These are phyloP conservation scores for Elsinoe australis DNA, from an alignment of 2,329 filamentous ascomycete genomes.

Conservation along the genomic window DNA sequence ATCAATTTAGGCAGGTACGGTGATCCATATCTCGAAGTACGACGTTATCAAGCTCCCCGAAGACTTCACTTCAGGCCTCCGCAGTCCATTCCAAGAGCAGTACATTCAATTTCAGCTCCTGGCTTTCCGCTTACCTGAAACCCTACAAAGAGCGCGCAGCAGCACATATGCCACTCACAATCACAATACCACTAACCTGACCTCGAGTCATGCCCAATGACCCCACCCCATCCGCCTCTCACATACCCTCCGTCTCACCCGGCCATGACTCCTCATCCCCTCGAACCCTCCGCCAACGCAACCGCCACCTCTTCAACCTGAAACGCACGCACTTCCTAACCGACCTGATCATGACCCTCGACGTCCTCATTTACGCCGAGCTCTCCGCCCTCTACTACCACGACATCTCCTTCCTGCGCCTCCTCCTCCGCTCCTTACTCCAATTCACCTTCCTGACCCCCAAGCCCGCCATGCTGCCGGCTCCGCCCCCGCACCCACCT, in stretches of 20 bases:
- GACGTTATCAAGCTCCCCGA: slow-evolving; percentile 1
- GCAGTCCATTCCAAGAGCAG: too few relatives aligned
- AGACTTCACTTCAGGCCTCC: slow-evolving; percentile 3
- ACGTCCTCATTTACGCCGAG: slow-evolving; percentile 54
- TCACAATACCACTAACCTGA: slow-evolving; percentile 5
- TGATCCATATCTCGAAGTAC: not conserved
- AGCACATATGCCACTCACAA: not conserved
- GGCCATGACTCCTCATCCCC: not conserved
- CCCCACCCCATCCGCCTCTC: not conserved
- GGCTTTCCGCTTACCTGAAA: too few relatives aligned
- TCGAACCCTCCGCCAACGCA: slow-evolving; percentile 17
- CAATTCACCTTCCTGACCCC: slow-evolving; percentile 54
- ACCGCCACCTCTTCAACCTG: slow-evolving; percentile 31
- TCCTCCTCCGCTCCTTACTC: slow-evolving; percentile 47
- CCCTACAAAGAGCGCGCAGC: too few relatives aligned
- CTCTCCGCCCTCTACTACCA: slow-evolving; percentile 56
- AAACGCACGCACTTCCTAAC: slow-evolving; percentile 45
- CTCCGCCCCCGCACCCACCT: slow-evolving; percentile 38
- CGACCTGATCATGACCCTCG: slow-evolving; percentile 49
- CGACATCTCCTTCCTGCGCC: slow-evolving; percentile 54
- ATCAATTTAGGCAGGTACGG: slow-evolving; percentile 11
- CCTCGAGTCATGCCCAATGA: slow-evolving; percentile 6
- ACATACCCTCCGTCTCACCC: not conserved
- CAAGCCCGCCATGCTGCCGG: slow-evolving; percentile 46
- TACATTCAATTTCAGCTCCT: too few relatives aligned